Evolutionary conservation across 768 basidiomycete genomes (phyloP), one percentile per base, ranked within the genome.

Genomic region (Coprinopsis strossmayeri): DNA sequence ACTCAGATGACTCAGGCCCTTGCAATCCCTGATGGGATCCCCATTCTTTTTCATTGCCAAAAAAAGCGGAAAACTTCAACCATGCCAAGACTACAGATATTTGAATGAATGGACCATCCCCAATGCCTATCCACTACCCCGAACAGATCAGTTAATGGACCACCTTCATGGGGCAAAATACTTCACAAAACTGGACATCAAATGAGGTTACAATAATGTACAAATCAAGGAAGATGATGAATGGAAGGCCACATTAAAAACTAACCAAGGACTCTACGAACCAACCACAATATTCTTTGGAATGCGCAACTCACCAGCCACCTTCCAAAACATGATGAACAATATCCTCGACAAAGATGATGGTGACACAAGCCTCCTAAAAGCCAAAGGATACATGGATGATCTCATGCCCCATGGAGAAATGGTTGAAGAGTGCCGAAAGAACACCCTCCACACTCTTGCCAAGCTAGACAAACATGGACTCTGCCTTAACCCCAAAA

Each of bases 181-280:
- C 26, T 71, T 65, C 52, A 63, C 64, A 2, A 61, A 63, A 49
- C 42, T 76, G 13, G 70, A 77, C 54, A 40, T 59, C 3, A 45
- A 50, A 63, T 59, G 61, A 35, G 70, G 66, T 1, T 76, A 64
- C 55, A 63, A 73, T 54, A 64, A 68, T 17, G 39, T 60, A 10
- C 35, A 48, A 10, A 59, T 75, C 38, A 63, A 61, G 18, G 56
- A 65, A 37, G 71, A 69, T 5, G 64, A 75, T 47, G 59, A 72
- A 55, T 69, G 65, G 64, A 76, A 76, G 48, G 72, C 69, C 0
- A 68, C 71, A 0, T 77, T 78, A 56, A 46, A 48, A 2, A 71
- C 66, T 0, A 53, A 61, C 12, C 53, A 53, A 3, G 72, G 73
- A 1, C 53, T 64, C 0, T 74, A 61, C 46, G 62, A 73, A 55